Evolutionary conservation across 306 rosid species (phyloP), one percentile per base, ranked within the genome.

Genomic region (Prunus mongolica): DNA sequence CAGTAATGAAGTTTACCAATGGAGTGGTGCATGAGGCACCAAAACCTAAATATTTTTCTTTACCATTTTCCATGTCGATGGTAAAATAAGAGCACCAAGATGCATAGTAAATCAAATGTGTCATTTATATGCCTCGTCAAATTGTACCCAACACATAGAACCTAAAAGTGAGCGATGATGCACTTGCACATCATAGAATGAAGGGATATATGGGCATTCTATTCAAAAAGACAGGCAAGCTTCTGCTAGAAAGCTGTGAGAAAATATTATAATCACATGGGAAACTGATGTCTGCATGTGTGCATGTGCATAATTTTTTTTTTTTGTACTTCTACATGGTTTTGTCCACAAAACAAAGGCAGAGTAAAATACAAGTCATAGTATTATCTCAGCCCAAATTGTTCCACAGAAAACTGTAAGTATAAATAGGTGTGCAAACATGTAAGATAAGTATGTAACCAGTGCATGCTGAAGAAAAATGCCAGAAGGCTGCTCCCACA

Each of bases 401-500:
- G 12, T 20, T 56, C 20, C 27, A 12, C 2, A 56, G 28, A 3
- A 11, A 13, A 49, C 54, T 49, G 4, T 49, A 3, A 25, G 14
- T 56, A 61, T 16, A 61, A 6, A 25, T 14, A 61, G 38, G 34
- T 10, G 27, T 56, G 11, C 63, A 57, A 57, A 57, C 28, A 57
- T 44, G 57, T 73, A 73, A 67, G 50, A 54, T 56, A 79, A 30
- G 38, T 6, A 63, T 38, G 38, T 6, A 63, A n/a, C 25, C 54
- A 63, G 32, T 65, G 77, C 34, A 25, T 41, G 22, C 52, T 50
- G 75, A 58, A 24, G 65, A 78, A 76, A 78, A 54, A 52, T 18
- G 38, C 32, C 44, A 64, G 4, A 28, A 19, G 64, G 75, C 76
- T 71, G 65, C 44, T 76, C 25, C 71, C n/a, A 76, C 91, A 77